Conservation (phyloP, 2,329 filamentous ascomycete genomes). For the Aspergillus aculeatus region DNA sequence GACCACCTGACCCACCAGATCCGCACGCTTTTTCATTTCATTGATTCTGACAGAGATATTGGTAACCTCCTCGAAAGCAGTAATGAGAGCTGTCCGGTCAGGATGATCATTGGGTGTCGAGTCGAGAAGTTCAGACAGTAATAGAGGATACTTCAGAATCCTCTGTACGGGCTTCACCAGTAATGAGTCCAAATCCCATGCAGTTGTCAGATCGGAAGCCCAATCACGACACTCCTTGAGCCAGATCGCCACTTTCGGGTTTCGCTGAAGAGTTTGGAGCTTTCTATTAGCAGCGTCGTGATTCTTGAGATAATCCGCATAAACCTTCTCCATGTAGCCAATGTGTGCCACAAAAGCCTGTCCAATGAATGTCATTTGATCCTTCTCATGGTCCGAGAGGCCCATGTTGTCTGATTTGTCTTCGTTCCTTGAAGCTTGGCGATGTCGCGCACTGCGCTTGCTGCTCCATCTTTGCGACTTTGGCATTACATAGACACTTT, state of each 20-base stretch:
- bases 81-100: slow-evolving; percentile 69
- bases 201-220: slow-evolving; percentile 85
- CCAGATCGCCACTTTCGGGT: slow-evolving; percentile 73
- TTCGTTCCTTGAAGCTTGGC: slow-evolving; percentile 31
- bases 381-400: slow-evolving; percentile 54
- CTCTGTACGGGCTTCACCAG: slow-evolving; percentile 96
- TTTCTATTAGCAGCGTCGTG: slow-evolving; percentile 64
- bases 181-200: slow-evolving; percentile 94
- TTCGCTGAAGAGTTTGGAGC: slow-evolving; percentile 48
- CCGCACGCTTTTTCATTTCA: slow-evolving; percentile 90
- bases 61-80: slow-evolving; percentile 68
- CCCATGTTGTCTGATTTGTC: slow-evolving; percentile 29
- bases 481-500: slow-evolving; percentile 72
- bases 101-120: slow-evolving; percentile 80
- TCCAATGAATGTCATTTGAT: slow-evolving; percentile 59
- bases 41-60: slow-evolving; percentile 72
- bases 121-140: slow-evolving; percentile 76
- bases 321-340: slow-evolving; percentile 62
- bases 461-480: slow-evolving; percentile 54
- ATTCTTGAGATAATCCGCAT: slow-evolving; percentile 64
- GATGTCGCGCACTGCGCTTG: slow-evolving; percentile 50
- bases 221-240: slow-evolving; percentile 89
- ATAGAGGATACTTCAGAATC: slow-evolving; percentile 86
- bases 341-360: slow-evolving; percentile 58
- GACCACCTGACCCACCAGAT: slow-evolving; percentile 87